phyloP scores from a whole-genome alignment of 139 green algal species.

The Chlorella sp. region DNA sequence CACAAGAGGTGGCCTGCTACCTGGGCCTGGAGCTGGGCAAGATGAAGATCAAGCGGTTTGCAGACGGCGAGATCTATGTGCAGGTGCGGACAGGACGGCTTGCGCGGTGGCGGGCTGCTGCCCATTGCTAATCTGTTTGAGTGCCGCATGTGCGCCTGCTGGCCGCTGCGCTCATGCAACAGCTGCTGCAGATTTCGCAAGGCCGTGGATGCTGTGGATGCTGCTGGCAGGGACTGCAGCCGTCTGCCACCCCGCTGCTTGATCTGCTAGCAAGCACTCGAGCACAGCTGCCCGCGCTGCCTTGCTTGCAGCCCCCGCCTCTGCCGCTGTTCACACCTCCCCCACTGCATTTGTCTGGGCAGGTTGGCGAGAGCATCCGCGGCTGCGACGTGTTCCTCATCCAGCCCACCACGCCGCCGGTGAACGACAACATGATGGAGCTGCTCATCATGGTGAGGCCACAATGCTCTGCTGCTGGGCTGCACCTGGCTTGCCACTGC shows the following conservation, averaged over 20 bases:
- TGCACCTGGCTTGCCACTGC: not conserved
- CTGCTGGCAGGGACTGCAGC: no score
- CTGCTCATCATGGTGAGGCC: conserved; percentile 80
- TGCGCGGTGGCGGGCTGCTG: no score
- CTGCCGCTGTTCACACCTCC: not conserved
- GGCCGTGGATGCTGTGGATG: not conserved
- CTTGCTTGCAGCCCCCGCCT: not conserved
- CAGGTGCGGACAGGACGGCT: no score
- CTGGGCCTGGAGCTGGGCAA: conserved; percentile 94
- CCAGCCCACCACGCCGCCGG: conserved; percentile 95
- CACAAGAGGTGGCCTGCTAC: conserved; percentile 95
- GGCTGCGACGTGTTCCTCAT: conserved; percentile 99
- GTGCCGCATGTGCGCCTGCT: no score
- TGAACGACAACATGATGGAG: conserved; percentile 99
- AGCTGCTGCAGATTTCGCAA: not conserved
- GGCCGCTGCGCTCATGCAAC: no score
- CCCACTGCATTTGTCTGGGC: no score
- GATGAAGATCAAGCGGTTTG: conserved; percentile 98
- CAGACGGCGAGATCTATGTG: conserved; percentile 99
- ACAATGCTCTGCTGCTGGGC: not conserved
- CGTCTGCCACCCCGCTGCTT: no score
- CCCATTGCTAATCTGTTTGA: no score
- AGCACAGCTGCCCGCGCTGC: no score
- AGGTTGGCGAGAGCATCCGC: conserved; percentile 96
- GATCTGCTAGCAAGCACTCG: not conserved